Percentiles rank a stretch among this genome's conserved stretches.
Conservation (phyloP, 805 yeast genomes). For the Ascoidea tarda region DNA sequence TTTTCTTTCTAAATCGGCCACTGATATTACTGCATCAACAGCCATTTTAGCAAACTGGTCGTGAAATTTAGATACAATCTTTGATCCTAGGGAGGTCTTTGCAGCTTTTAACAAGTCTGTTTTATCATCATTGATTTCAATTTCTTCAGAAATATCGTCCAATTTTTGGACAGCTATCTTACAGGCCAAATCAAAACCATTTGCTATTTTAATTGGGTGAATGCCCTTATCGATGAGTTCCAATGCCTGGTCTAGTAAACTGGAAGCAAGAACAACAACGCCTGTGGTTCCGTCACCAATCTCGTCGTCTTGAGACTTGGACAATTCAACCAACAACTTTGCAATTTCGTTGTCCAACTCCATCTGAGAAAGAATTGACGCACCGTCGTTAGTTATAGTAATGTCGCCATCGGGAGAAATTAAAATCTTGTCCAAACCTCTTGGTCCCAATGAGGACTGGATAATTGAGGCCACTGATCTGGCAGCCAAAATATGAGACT, state of each 20-base stretch:
- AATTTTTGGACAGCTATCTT: constrained; percentile 72
- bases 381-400: constrained; percentile 87
- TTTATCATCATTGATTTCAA: constrained; percentile 20
- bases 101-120: constrained; percentile 77
- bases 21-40: constrained; percentile 86
- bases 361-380: constrained; percentile 92
- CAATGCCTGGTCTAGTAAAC: constrained; percentile 84
- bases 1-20: constrained; percentile 81
- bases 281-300: constrained; percentile 99
- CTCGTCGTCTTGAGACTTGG: constrained; percentile 94
- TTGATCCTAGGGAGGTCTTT: constrained; percentile 86
- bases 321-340: constrained; percentile 82
- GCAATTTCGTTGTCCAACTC: constrained; percentile 94
- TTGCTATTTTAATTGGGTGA: constrained; percentile 93
- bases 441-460: constrained; percentile 89
- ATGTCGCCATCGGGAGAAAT: constrained; percentile 96
- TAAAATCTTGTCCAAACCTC: constrained; percentile 95
- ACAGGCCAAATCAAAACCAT: constrained; percentile 96
- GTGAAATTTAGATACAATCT: constrained; percentile 88
- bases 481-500: constrained; percentile 69
- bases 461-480: constrained; percentile 67
- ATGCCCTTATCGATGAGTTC: constrained; percentile 94
- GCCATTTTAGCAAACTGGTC: constrained; percentile 95
- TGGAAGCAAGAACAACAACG: constrained; percentile 93
- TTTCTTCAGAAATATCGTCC: constrained; percentile 60